Evolutionary conservation across 495 filamentous ascomycete species (phyloP), one percentile per base, ranked within the genome.

Genomic region (Glutinoglossum americanum): DNA sequence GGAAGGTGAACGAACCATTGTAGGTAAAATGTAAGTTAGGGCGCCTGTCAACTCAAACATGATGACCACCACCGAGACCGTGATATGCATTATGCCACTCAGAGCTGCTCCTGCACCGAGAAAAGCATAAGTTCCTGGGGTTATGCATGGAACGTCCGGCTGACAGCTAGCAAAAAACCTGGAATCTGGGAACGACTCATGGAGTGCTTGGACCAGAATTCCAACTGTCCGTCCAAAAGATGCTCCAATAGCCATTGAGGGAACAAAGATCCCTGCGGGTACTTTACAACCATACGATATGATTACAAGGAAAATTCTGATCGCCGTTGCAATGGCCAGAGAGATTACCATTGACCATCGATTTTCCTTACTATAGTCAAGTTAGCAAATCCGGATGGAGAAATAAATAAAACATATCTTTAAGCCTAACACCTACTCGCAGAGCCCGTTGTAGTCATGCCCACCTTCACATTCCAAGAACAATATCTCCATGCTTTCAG

Each of bases 281-380:
- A 97, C 92, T 68, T 97, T 98, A 74, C 90, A 97, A 5, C 92
- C 92, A 62, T 96, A 98, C 0, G 89, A 94, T 57, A 97, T 89
- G 53, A 97, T 94, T 58, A 98, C 90, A 56, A 98, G 71, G 55
- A 86, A 81, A 1, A 82, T 79, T 35, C 92, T 79, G 57, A 97
- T 66, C 15, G 92, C 67, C 0, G 92, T 95, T 21, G 92, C 89
- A 41, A 89, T 67, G 23, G 80, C 69, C 26, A 98, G 73, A 0
- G 89, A 92, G 32, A 87, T 60, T 10, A 95, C 77, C 75, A 94
- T 90, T 8, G 70, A 66, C 80, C 85, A 86, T 23, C 88, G 79
- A 59, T 85, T 83, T 33, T 76, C 66, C 11, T 67, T 55, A 67
- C 79, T 73, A 62, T 11, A 33, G 17, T 58, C 3, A 27, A 30